Evolutionary conservation across 1,284 basidiomycete species (phyloP).

Genomic region (Nidula niveotomentosa): DNA sequence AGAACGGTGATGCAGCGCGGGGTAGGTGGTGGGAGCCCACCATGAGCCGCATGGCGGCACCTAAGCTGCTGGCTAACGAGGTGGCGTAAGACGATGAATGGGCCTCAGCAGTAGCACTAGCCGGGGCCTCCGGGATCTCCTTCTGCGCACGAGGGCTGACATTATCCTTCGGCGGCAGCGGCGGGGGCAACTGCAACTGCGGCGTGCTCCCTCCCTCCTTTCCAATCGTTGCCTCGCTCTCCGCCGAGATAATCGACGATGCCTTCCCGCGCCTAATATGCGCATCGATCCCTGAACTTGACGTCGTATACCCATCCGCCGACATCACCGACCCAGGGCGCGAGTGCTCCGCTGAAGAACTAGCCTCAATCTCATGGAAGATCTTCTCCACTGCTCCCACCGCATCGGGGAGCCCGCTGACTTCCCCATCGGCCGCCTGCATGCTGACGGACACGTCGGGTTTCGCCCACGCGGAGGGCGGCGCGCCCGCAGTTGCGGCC

Average conservation of each 20-base stretch:
- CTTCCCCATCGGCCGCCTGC: slow-evolving; percentile 49
- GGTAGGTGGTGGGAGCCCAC: slow-evolving; percentile 34
- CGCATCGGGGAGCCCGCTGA: slow-evolving; percentile 34
- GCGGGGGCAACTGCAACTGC: slow-evolving; percentile 13
- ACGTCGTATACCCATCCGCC: slow-evolving; percentile 6
- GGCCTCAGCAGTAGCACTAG: slow-evolving; percentile 7
- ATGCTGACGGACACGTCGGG: slow-evolving; percentile 56
- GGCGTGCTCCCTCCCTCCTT: slow-evolving; percentile 10
- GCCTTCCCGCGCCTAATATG: slow-evolving; percentile 35
- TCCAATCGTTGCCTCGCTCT: slow-evolving; percentile 38
- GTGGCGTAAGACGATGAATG: slow-evolving; percentile 39
- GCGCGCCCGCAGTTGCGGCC: slow-evolving; percentile 12
- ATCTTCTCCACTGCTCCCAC: slow-evolving; percentile 44
- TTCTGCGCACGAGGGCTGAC: slow-evolving; percentile 11
- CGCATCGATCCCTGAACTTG: slow-evolving; percentile 27
- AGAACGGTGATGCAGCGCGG: slow-evolving; percentile 25
- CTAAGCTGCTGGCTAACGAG: slow-evolving; percentile 51
- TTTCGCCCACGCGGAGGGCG: slow-evolving; percentile 54
- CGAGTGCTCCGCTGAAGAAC: slow-evolving; percentile 16
- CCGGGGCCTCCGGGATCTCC: slow-evolving; percentile 3
- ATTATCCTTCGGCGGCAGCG: slow-evolving; percentile 27
- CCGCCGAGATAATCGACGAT: slow-evolving; percentile 34
- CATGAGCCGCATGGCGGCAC: slow-evolving; percentile 58
- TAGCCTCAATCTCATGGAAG: slow-evolving; percentile 46
- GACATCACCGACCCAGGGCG: slow-evolving; percentile 18